These are phyloP conservation scores for Panicum virgatum DNA, from an alignment of 202 grass and related monocot species.

Conservation along the genomic window DNA sequence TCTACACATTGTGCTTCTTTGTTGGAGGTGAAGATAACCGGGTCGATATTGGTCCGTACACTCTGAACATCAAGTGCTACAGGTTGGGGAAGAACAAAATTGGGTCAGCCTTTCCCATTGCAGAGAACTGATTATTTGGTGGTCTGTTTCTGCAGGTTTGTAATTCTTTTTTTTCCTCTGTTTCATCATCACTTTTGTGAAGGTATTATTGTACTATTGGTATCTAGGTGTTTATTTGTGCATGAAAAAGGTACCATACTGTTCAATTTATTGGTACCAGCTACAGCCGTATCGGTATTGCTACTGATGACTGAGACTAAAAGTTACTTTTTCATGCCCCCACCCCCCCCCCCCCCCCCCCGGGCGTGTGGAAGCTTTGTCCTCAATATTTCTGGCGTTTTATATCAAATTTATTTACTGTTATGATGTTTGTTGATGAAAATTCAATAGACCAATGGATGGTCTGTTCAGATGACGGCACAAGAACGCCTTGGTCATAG, in stretches of 20 bases:
- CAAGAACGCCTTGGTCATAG: neutral
- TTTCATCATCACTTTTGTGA: conserved; percentile 5
- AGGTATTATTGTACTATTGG: neutral
- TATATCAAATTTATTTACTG: neutral
- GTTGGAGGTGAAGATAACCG: conserved; percentile 76
- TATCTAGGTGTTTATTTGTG: neutral
- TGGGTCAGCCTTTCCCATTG: conserved; percentile 84
- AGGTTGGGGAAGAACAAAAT: conserved; percentile 72
- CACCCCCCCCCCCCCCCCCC: no score
- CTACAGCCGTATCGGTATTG: neutral
- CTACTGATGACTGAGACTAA: neutral
- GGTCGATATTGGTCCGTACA: conserved; percentile 70
- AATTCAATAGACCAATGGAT: neutral
- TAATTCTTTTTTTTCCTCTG: neutral
- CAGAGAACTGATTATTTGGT: conserved; percentile 57
- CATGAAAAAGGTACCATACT: neutral
- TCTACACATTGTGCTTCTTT: conserved; percentile 83
- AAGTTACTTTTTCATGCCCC: neutral
- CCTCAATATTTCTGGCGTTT: neutral
- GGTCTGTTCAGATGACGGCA: neutral
- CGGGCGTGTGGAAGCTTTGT: neutral
- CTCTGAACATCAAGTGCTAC: conserved; percentile 91
- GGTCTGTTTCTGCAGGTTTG: conserved; percentile 15
- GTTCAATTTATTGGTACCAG: neutral
- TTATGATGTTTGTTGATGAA: neutral